Conservation (phyloP, 768 basidiomycete species). For the Stropharia rugosoannulata region DNA sequence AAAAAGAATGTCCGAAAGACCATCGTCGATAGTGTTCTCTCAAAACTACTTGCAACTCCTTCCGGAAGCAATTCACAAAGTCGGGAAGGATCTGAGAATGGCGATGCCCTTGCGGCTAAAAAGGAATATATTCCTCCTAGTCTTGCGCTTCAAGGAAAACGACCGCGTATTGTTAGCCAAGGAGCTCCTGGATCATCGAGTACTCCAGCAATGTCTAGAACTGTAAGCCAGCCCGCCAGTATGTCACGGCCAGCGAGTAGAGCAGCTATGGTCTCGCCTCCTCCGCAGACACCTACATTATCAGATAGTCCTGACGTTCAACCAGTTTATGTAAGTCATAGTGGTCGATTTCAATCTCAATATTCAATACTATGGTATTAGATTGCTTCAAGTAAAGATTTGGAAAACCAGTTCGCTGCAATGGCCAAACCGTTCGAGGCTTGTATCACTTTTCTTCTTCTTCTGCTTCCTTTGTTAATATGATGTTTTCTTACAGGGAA, state of each 20-base stretch:
- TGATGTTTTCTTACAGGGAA: conserved; percentile 56
- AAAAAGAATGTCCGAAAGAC: conserved; percentile 87
- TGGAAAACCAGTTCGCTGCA: conserved; percentile 79
- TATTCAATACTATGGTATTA: conserved; percentile 23
- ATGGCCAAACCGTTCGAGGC: conserved; percentile 87
- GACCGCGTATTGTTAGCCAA: conserved; percentile 41
- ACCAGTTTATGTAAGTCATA: conserved; percentile 64
- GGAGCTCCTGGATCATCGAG: background rate
- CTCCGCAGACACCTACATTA: conserved; percentile 34
- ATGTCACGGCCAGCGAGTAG: conserved; percentile 61
- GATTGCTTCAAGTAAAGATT: conserved; percentile 83
- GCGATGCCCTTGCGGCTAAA: conserved; percentile 39
- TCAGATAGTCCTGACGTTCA: conserved; percentile 50
- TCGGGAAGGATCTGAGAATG: conserved; percentile 60
- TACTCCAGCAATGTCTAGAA: conserved; percentile 36
- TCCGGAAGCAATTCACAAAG: conserved; percentile 44
- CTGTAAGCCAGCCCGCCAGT: conserved; percentile 49
- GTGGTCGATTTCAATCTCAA: background rate
- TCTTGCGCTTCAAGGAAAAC: conserved; percentile 55
- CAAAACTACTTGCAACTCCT: conserved; percentile 55
- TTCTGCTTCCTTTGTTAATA: background rate
- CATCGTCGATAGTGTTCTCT: conserved; percentile 79
- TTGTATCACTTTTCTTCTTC: conserved; percentile 14
- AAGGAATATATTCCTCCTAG: conserved; percentile 80
- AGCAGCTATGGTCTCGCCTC: conserved; percentile 45